These are phyloP conservation scores for Amaranthus hypochondriacus DNA, from an alignment of 148 eudicot species.

Conservation along the genomic window DNA sequence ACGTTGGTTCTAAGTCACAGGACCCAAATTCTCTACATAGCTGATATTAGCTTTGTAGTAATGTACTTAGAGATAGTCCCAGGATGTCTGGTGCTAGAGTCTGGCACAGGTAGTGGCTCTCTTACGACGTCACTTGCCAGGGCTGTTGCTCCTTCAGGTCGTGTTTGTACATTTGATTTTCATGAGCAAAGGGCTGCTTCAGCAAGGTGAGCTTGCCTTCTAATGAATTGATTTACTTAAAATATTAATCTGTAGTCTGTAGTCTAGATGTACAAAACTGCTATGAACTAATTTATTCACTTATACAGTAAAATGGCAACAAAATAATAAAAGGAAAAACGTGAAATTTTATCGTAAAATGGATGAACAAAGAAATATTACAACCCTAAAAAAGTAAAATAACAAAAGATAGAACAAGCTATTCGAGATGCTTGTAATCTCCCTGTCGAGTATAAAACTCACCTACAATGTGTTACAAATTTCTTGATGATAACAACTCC, in stretches of 20 bases:
- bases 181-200: constrained; percentile 85
- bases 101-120: constrained; percentile 95
- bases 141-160: constrained; percentile 78
- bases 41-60: constrained; percentile 81
- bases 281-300: too few species aligned
- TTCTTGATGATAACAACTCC: too few species aligned
- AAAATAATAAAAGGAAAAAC: too few species aligned
- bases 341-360: too few species aligned
- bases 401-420: too few species aligned
- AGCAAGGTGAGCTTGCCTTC: constrained; percentile 53
- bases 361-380: too few species aligned
- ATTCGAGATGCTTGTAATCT: too few species aligned
- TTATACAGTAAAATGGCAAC: too few species aligned
- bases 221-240: neutral
- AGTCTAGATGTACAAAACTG: neutral
- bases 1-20: constrained; percentile 87
- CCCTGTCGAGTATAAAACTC: too few species aligned
- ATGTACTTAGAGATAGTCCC: constrained; percentile 85
- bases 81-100: constrained; percentile 78
- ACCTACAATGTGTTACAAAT: too few species aligned
- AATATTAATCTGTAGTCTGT: neutral
- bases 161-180: constrained; percentile 86
- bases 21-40: constrained; percentile 87
- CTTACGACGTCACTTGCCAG: constrained; percentile 77
- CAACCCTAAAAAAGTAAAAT: too few species aligned